These are phyloP conservation scores for Hyaloperonospora arabidopsidis DNA, from an alignment of 352 stramenopile species.

Conservation along the genomic window DNA sequence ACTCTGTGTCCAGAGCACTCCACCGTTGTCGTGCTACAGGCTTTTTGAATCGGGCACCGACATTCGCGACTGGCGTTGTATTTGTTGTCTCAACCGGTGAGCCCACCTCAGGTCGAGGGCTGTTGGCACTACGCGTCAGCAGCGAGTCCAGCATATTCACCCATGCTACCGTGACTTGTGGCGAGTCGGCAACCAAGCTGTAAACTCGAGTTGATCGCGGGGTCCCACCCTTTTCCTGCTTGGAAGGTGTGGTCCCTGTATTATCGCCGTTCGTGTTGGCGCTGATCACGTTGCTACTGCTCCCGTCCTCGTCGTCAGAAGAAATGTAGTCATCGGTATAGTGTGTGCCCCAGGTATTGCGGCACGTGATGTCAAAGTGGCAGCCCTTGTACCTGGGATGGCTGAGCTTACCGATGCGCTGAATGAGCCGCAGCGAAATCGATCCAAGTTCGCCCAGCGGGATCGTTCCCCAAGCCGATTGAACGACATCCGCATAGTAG, in stretches of 20 bases:
- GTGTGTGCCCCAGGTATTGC: slow-evolving; percentile 68
- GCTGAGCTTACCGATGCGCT: slow-evolving; percentile 69
- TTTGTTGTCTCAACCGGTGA: slow-evolving; percentile 9
- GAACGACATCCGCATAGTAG: slow-evolving; percentile 75
- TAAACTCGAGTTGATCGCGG: slow-evolving; percentile 62
- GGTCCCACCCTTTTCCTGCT: slow-evolving; percentile 45
- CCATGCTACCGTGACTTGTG: slow-evolving; percentile 63
- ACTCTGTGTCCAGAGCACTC: slow-evolving; percentile 43
- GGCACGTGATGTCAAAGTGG: slow-evolving; percentile 78
- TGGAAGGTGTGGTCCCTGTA: slow-evolving; percentile 6
- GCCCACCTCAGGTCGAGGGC: slow-evolving; percentile 46
- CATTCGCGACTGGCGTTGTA: slow-evolving; percentile 9
- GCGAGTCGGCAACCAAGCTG: slow-evolving; percentile 70
- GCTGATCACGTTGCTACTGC: slow-evolving; percentile 21
- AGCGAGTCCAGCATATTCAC: slow-evolving; percentile 68
- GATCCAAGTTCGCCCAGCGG: slow-evolving; percentile 69
- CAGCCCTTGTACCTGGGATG: slow-evolving; percentile 79
- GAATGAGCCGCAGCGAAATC: slow-evolving; percentile 74
- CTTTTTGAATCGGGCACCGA: slow-evolving; percentile 26
- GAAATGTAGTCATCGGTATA: slow-evolving; percentile 77
- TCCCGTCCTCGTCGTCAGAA: slow-evolving; percentile 58
- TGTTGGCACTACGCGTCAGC: slow-evolving; percentile 65
- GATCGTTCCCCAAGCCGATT: slow-evolving; percentile 69
- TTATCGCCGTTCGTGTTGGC: slow-evolving; percentile 22
- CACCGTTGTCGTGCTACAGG: slow-evolving; percentile 30